A percentile compares a stretch with the other conserved stretches of the same genome.
phyloP scores from a whole-genome alignment of 345 rosid species.

The Xanthoceras sorbifolium region DNA sequence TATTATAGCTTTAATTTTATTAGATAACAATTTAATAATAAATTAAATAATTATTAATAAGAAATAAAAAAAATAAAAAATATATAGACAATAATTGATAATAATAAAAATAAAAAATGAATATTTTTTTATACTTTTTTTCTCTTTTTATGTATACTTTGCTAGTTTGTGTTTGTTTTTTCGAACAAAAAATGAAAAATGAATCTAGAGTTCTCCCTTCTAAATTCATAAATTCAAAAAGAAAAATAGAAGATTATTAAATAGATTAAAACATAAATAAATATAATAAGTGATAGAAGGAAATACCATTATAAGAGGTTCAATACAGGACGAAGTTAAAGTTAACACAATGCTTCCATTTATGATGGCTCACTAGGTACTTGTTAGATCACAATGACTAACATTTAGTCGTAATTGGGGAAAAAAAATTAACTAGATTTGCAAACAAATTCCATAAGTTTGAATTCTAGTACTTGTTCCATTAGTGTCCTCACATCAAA shows the following conservation, averaged over 20 bases:
- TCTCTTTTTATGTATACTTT: not conserved
- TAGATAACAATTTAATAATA: not conserved
- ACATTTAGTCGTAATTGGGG: not conserved
- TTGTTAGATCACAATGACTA: not conserved
- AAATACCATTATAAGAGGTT: not conserved
- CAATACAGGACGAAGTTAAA: not conserved
- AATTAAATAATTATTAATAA: no score
- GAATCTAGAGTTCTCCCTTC: not conserved
- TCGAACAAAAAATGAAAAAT: not conserved
- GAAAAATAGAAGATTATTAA: not conserved
- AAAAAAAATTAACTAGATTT: not conserved
- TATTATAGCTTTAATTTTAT: not conserved
- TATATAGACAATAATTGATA: no score
- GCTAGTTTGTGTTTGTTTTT: not conserved
- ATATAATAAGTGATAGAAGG: not conserved
- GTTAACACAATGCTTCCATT: not conserved
- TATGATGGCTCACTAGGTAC: not conserved
- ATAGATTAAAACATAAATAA: not conserved
- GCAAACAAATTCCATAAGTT: not conserved
- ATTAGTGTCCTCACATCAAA: not conserved
- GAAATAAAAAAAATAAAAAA: no score
- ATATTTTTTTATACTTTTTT: not conserved
- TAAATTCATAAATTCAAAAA: not conserved
- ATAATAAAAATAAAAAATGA: no score
- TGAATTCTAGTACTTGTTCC: not conserved